Evolutionary conservation across 73 alveolate genomes (phyloP), one percentile per base, ranked within the genome.

Genomic region (Paramecium pentaurelia): DNA sequence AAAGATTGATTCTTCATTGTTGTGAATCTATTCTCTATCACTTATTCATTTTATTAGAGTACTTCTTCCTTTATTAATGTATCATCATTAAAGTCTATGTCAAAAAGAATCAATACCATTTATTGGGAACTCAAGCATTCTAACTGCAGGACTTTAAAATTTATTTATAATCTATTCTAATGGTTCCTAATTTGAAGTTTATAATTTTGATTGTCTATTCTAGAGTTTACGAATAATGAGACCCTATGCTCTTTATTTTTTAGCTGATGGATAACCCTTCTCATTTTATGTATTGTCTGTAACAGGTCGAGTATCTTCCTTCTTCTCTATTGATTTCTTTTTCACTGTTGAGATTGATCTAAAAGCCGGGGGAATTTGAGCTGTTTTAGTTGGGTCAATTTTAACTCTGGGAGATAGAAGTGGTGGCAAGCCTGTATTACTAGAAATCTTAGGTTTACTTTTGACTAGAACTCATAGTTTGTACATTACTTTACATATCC

Each of bases 71-170:
- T 73, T 30, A 73, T 73, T 4, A 40, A 1, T 22, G 58, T 40
- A 25, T 73, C 87, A 73, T 73, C 60, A 11, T 34, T n/a, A 37
- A 38, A 37, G 34, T 73, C 87, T 37, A 37, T 9, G 37, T 10
- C n/a, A 73, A 37, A 16, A n/a, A 11, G 11, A 8, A 73, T 32
- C 3, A 3, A 73, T 73, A 73, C 87, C 87, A 64, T 32, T 64
- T 10, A 64, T 32, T 28, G 84, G 84, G 84, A 64, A 64, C 84
- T 64, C 51, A 64, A 34, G 16, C 84, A 73, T 73, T 73, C 87
- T 36, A 14, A 73, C 22, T 36, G 87, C 87, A 36, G 87, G 87
- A 18, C 60, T 73, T 44, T 73, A 38, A 73, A 37, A 73, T 73
- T 73, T 73, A 38, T 30, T 11, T 64, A 11, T 42, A 14, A 64